phyloP scores from a whole-genome alignment of 805 yeast genomes.

The Saturnispora hagleri region DNA sequence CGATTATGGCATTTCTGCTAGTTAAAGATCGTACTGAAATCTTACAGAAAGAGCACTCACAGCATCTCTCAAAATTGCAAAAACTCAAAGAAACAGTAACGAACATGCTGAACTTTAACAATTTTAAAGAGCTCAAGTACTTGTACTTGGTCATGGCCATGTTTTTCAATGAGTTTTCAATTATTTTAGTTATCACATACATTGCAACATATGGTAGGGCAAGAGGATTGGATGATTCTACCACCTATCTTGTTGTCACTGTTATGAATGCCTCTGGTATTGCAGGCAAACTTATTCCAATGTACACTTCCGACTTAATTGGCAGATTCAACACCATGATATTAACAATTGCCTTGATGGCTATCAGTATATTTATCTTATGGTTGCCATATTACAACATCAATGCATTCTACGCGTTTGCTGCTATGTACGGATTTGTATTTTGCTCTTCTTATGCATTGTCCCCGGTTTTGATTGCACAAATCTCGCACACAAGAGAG shows the following conservation, averaged over 20 bases:
- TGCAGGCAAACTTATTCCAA: conserved; percentile 26
- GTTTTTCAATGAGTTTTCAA: conserved; percentile 40
- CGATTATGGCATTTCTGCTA: conserved; percentile 28
- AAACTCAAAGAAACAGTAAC: conserved; percentile 13
- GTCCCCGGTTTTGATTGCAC: conserved; percentile 54
- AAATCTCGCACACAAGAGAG: conserved; percentile 45
- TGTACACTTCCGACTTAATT: conserved; percentile 26
- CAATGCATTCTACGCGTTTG: conserved; percentile 40
- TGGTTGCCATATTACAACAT: conserved; percentile 50
- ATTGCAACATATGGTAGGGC: conserved; percentile 45
- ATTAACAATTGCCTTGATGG: conserved; percentile 35
- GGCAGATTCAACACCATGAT: conserved; percentile 49
- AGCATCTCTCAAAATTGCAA: conserved; percentile 11
- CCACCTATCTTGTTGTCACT: conserved; percentile 40
- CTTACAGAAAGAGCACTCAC: conserved; percentile 15
- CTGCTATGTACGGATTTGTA: conserved; percentile 41
- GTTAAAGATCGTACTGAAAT: conserved; percentile 34
- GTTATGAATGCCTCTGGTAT: conserved; percentile 38
- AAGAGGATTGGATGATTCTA: conserved; percentile 35
- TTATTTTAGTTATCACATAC: conserved; percentile 41
- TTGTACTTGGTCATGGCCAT: conserved; percentile 33
- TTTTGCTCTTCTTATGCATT: conserved; percentile 50
- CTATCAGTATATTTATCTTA: conserved; percentile 38
- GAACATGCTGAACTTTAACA: conserved; percentile 31
- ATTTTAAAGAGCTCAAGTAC: conserved; percentile 30